phyloP scores from a whole-genome alignment of 108 stramenopile species.

The Cyclostephanos tholiformis region DNA sequence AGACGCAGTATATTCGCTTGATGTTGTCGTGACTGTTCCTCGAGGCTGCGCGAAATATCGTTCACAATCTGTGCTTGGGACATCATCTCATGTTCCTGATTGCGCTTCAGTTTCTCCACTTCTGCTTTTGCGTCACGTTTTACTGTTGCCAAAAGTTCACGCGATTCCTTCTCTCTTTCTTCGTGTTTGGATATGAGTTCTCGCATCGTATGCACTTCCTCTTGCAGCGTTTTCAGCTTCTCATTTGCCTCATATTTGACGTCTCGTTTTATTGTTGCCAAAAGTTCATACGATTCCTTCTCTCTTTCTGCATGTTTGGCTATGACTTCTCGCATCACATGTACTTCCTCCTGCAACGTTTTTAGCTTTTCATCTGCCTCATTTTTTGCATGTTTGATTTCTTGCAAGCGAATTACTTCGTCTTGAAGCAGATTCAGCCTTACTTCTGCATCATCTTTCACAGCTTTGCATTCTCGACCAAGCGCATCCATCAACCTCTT shows the following conservation, averaged over 20 bases:
- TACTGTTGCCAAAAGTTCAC: slow-evolving; percentile 5
- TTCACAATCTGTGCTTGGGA: slow-evolving; percentile 7
- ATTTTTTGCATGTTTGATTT: not conserved
- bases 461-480: slow-evolving; percentile 8
- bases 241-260: not conserved
- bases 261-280: slow-evolving; percentile 8
- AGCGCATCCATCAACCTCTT: slow-evolving; percentile 14
- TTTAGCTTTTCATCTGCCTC: not conserved
- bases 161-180: slow-evolving; percentile 24
- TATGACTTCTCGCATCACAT: slow-evolving; percentile 12
- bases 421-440: slow-evolving; percentile 14
- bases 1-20: slow-evolving; percentile 10
- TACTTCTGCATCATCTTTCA: slow-evolving; percentile 19
- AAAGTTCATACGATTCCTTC: slow-evolving; percentile 15
- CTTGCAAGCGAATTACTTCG: slow-evolving; percentile 1
- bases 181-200: slow-evolving; percentile 13
- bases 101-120: slow-evolving; percentile 1
- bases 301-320: slow-evolving; percentile 14
- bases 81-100: slow-evolving; percentile 10
- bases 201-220: slow-evolving; percentile 9
- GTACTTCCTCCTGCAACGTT: slow-evolving; percentile 5
- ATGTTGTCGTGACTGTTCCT: slow-evolving; percentile 17
- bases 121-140: slow-evolving; percentile 11
- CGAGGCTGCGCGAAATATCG: slow-evolving; percentile 15
- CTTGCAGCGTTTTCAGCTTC: slow-evolving; percentile 12